A percentile compares a stretch with the other conserved stretches of the same genome.
These are phyloP conservation scores for Cercophora samala DNA, from an alignment of 495 filamentous ascomycete genomes.

Conservation along the genomic window DNA sequence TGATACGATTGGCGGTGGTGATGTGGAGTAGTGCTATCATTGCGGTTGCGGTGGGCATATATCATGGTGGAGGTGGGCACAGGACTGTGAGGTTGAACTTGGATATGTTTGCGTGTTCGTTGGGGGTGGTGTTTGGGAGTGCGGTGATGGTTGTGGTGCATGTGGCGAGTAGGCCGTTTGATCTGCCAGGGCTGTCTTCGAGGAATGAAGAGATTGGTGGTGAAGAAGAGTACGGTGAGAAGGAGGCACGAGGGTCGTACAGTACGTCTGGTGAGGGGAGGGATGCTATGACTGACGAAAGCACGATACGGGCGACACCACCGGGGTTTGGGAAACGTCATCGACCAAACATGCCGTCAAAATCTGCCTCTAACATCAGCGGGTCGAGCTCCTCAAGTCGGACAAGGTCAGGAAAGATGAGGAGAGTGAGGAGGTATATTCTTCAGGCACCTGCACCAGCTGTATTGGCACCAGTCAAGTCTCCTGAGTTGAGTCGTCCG, in stretches of 20 bases:
- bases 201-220: background rate
- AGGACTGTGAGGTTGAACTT: conserved; percentile 11
- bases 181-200: conserved; percentile 17
- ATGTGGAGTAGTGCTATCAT: conserved; percentile 15
- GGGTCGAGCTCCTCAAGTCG: conserved; percentile 3
- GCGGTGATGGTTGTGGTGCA: conserved; percentile 9
- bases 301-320: background rate
- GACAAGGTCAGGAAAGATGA: background rate
- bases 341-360: conserved; percentile 11
- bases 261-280: background rate
- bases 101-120: conserved; percentile 19
- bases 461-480: background rate
- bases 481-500: background rate
- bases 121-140: conserved; percentile 10
- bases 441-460: conserved; percentile 6
- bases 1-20: conserved; percentile 5
- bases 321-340: background rate
- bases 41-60: conserved; percentile 17
- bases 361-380: background rate
- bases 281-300: background rate
- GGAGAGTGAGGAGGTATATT: conserved; percentile 3
- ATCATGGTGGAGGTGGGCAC: conserved; percentile 7
- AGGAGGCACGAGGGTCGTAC: background rate
- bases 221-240: background rate
- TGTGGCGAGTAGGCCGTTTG: conserved; percentile 11